Percentiles rank a stretch among this genome's conserved stretches.
phyloP scores from a whole-genome alignment of 805 yeast species.

The Candida andamanensis region DNA sequence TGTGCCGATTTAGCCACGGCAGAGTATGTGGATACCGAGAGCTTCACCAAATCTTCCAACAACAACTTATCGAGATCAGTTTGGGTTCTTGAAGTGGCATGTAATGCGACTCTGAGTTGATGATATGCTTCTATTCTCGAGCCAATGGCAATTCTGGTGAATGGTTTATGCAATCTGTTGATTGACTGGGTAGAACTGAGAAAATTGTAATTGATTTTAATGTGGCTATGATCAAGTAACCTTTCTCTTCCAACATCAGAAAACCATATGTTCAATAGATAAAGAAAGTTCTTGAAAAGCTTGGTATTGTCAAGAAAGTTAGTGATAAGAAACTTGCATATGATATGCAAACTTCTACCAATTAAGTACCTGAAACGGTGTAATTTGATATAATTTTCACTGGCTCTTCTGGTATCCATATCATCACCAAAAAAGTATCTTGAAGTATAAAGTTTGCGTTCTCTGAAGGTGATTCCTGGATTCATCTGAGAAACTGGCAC shows the following conservation, averaged over 20 bases:
- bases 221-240: conserved; percentile 52
- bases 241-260: conserved; percentile 75
- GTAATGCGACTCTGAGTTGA: conserved; percentile 64
- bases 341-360: conserved; percentile 59
- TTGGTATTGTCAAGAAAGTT: conserved; percentile 60
- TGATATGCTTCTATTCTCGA: conserved; percentile 71
- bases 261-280: conserved; percentile 70
- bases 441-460: conserved; percentile 56
- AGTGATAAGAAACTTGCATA: conserved; percentile 43
- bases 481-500: conserved; percentile 45
- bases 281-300: conserved; percentile 55
- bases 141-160: conserved; percentile 74
- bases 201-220: conserved; percentile 50
- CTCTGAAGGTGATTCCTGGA: conserved; percentile 53
- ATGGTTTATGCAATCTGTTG: conserved; percentile 60
- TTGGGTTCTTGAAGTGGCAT: conserved; percentile 68
- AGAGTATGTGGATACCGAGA: conserved; percentile 66
- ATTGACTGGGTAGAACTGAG: conserved; percentile 58
- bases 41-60: conserved; percentile 56
- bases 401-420: conserved; percentile 36
- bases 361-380: conserved; percentile 58
- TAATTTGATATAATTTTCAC: conserved; percentile 33
- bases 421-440: conserved; percentile 61
- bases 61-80: conserved; percentile 58
- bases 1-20: conserved; percentile 71